A percentile compares a stretch with the other conserved stretches of the same genome.
These are phyloP conservation scores for Aristolochia californica DNA, from an alignment of 164 flowering plant genomes.

Conservation along the genomic window DNA sequence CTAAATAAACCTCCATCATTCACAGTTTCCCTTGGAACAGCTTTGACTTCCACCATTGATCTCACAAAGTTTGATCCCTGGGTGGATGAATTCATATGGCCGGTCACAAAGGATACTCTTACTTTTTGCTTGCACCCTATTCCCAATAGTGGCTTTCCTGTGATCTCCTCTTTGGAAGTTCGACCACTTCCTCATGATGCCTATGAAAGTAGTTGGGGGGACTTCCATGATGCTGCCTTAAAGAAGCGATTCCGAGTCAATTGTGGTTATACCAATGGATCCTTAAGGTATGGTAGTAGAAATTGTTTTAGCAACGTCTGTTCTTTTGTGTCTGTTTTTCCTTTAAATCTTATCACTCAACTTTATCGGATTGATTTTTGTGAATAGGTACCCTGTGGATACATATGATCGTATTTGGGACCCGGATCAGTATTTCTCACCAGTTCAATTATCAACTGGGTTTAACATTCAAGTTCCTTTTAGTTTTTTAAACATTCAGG, in stretches of 20 bases:
- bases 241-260: slow-evolving; percentile 53
- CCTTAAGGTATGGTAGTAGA: slow-evolving; percentile 30
- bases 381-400: slow-evolving; percentile 65
- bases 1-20: slow-evolving; percentile 55
- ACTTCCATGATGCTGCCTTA: slow-evolving; percentile 29
- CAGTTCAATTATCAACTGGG: slow-evolving; percentile 45
- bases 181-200: slow-evolving; percentile 66
- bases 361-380: background rate
- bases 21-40: slow-evolving; percentile 70
- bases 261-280: slow-evolving; percentile 53
- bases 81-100: slow-evolving; percentile 75
- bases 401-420: slow-evolving; percentile 84
- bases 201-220: slow-evolving; percentile 36
- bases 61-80: slow-evolving; percentile 55
- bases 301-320: background rate
- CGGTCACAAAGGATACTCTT: slow-evolving; percentile 38
- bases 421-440: slow-evolving; percentile 45
- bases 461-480: slow-evolving; percentile 27
- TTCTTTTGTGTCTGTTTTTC: background rate
- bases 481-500: slow-evolving; percentile 25
- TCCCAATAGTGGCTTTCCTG: slow-evolving; percentile 54
- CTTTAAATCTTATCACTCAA: background rate
- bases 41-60: slow-evolving; percentile 30
- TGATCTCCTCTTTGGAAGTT: slow-evolving; percentile 64
- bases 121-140: slow-evolving; percentile 49